Conservation (phyloP, 2,329 filamentous ascomycete species). For the Diaporthe sp. region DNA sequence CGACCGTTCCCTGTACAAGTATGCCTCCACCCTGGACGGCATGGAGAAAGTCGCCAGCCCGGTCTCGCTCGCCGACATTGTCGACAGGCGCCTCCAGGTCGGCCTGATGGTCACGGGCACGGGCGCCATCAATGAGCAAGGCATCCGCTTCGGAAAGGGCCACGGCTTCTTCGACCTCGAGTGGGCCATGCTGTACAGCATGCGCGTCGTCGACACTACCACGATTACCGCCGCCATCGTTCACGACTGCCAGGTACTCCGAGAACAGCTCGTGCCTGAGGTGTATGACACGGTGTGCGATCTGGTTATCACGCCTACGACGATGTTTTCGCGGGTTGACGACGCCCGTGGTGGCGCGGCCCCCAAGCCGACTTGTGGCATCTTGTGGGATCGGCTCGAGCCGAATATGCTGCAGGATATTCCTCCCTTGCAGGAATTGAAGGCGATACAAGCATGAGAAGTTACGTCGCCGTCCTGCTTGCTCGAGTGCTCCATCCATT, state of each 20-base stretch:
- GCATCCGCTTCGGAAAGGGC: conserved; percentile 55
- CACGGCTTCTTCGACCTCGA: conserved; percentile 57
- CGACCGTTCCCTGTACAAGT: conserved; percentile 43
- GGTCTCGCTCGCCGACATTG: conserved; percentile 52
- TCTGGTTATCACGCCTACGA: conserved; percentile 53
- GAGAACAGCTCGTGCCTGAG: conserved; percentile 49
- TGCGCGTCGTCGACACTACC: conserved; percentile 46
- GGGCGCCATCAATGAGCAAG: conserved; percentile 53
- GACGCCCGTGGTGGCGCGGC: conserved; percentile 45
- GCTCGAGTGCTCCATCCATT: no score
- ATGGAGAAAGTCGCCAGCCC: conserved; percentile 56
- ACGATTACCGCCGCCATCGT: conserved; percentile 51
- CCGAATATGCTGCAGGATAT: conserved; percentile 53
- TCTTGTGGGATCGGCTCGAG: conserved; percentile 54
- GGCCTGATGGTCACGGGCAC: conserved; percentile 55
- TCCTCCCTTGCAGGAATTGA: conserved; percentile 42
- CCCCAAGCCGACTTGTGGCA: conserved; percentile 50
- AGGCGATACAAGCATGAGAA: neutral
- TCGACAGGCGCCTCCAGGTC: conserved; percentile 45
- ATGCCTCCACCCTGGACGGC: conserved; percentile 55
- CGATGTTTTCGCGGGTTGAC: conserved; percentile 30
- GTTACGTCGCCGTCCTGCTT: neutral
- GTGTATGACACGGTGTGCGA: conserved; percentile 56
- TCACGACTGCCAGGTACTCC: conserved; percentile 57
- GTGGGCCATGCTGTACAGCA: conserved; percentile 54